Evolutionary conservation across 768 basidiomycete genomes (phyloP), one percentile per base, ranked within the genome.

Genomic region (Termitomyces sp.): DNA sequence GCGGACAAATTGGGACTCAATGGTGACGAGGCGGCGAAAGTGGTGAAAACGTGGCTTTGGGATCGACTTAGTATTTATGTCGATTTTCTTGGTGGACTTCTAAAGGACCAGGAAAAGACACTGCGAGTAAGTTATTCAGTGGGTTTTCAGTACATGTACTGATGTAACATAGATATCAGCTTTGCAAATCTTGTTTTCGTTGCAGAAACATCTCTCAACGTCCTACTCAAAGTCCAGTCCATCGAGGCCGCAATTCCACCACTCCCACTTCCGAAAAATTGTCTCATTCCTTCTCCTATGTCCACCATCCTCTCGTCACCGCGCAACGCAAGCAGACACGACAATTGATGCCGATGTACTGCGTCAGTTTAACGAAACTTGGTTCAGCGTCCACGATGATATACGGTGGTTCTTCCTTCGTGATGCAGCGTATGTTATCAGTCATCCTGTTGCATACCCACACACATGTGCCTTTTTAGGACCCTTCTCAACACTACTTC

Each of bases 371-470:
- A 73, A 85, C 54, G 79, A 81, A 47, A 85, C 80, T 14, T 94
- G 88, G 86, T 79, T 92, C 63, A 85, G 83, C 61, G 82, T 88
- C 13, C 67, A 90, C 67, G 89, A 92, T 64, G 93, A 96, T 64
- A 74, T 95, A 32, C 82, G 93, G 58, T 95, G 90, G 90, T 91
- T 89, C 74, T 94, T 93, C 74, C 78, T 96, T 34, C 81, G 88
- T 43, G 90, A 94, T 65, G 77, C 88, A 55, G 81, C 77, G 92
- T 89, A 69, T 58, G 81, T 74, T 6, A 49, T 27, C 48, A 16
- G 16, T 47, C 56, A 39, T 42, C 22, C 14, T 16, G 22, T n/a
- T 31, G 22, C 29, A 44, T 54, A 6, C 42, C n/a, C 24, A 50
- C 55, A 14, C 29, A 46, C 13, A 52, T 27, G 37, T 61, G 36